Percentiles rank a stretch among this genome's conserved stretches.
phyloP scores from a whole-genome alignment of 495 filamentous ascomycete species.

The Lasiosphaeris hirsuta region DNA sequence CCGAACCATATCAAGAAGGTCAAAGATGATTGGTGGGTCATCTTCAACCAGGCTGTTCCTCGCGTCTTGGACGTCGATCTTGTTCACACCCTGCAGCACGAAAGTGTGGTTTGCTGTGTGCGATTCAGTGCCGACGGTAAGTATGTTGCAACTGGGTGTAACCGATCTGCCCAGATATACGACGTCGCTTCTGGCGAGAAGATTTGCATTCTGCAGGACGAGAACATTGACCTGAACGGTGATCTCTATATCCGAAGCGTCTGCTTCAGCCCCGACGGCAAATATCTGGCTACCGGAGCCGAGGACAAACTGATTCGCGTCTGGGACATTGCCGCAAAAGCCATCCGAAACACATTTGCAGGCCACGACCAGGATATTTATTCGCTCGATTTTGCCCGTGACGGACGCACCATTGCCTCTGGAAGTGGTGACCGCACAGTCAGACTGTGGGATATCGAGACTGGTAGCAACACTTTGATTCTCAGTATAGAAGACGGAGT shows the following conservation, averaged over 20 bases:
- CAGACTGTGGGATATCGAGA: conserved; percentile 82
- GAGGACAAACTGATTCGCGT: conserved; percentile 91
- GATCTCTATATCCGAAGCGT: conserved; percentile 90
- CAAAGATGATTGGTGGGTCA: conserved; percentile 79
- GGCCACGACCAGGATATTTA: conserved; percentile 94
- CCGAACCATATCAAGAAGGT: conserved; percentile 81
- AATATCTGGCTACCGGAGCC: conserved; percentile 83
- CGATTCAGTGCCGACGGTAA: conserved; percentile 86
- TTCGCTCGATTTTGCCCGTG: conserved; percentile 84
- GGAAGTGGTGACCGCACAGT: conserved; percentile 86
- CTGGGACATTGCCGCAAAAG: conserved; percentile 76
- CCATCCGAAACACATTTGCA: conserved; percentile 76
- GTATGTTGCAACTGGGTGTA: conserved; percentile 86
- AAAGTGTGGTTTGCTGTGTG: conserved; percentile 89
- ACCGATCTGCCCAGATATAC: conserved; percentile 85
- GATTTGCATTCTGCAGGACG: conserved; percentile 76
- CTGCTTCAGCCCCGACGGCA: conserved; percentile 88
- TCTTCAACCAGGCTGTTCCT: conserved; percentile 83
- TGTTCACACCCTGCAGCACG: conserved; percentile 79
- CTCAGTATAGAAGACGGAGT: conserved; percentile 88
- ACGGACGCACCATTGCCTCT: conserved; percentile 83
- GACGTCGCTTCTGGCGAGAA: conserved; percentile 77
- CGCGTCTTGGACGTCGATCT: conserved; percentile 83
- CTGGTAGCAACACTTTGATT: conserved; percentile 67
- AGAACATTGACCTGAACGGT: conserved; percentile 75